phyloP scores from a whole-genome alignment of 352 stramenopile species.

The Pythium dissimile region DNA sequence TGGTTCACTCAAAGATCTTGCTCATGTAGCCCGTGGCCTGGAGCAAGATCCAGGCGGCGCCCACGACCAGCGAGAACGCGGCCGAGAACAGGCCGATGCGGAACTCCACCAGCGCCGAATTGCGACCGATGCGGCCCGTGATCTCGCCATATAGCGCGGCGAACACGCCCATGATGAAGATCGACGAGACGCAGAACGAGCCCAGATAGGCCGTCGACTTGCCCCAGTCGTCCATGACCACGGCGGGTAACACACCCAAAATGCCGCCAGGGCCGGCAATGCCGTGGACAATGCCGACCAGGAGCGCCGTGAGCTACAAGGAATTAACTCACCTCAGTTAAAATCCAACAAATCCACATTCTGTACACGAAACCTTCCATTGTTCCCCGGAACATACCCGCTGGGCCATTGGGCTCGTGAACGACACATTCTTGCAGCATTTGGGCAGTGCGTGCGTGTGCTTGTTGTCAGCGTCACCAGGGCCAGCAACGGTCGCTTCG shows the following conservation, averaged over 20 bases:
- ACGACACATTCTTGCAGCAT: constrained; percentile 32
- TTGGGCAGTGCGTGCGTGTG: constrained; percentile 17
- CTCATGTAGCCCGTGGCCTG: constrained; percentile 64
- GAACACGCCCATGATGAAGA: constrained; percentile 87
- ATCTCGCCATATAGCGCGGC: constrained; percentile 65
- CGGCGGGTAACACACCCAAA: constrained; percentile 72
- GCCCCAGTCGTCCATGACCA: constrained; percentile 61
- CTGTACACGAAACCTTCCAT: too few relatives aligned
- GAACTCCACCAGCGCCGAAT: constrained; percentile 53
- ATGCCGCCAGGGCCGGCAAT: constrained; percentile 54
- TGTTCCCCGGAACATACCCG: constrained; percentile 20
- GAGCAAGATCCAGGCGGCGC: constrained; percentile 74
- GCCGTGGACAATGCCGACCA: constrained; percentile 74
- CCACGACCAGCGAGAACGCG: constrained; percentile 68
- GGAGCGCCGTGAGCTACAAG: constrained; percentile 51
- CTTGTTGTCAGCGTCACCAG: neutral
- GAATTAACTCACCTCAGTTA: too few relatives aligned
- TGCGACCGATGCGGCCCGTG: constrained; percentile 35
- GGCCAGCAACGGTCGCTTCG: neutral
- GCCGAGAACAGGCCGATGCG: constrained; percentile 70
- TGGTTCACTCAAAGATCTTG: constrained; percentile 69
- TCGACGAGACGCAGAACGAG: constrained; percentile 78
- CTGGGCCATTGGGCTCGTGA: constrained; percentile 54
- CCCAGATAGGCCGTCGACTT: constrained; percentile 73
- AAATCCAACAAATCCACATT: too few relatives aligned